Base-by-base conservation (phyloP, 768 basidiomycete genomes). In the Coprinopsis sp. region DNA sequence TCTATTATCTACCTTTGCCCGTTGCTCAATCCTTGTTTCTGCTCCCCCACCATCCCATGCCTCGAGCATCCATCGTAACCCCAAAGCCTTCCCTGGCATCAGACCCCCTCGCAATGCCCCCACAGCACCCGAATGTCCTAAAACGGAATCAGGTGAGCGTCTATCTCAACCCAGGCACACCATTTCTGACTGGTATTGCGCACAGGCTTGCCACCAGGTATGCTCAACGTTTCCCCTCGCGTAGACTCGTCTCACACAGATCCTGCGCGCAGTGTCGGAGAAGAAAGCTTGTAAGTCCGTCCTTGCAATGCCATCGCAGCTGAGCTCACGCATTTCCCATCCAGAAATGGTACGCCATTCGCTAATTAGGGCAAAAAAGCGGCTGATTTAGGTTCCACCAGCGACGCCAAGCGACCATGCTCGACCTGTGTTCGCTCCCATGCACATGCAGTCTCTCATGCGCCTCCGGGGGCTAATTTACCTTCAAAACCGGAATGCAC, bases 361-460 rank as follows among this genome's bases (percentile, higher is more conserved):
- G 25, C 13, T 40, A 24, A 23, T 14, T 37, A 33, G 22, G 14
- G 21, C 48, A n/a, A 13, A 47, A 24, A 13, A 27, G 43, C 25
- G 31, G 21, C 50, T 40, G 33, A 30, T 51, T 19, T 29, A 19
- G 34, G 33, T 28, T 18, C 34, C 24, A 29, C 30, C 50, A 88
- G 86, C 59, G 87, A 89, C 55, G 84, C 86, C 6, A 81, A 83
- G 58, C 68, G 81, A 33, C 87, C 87, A 4, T 88, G 87, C 57
- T 81, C 85, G 22, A 88, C 87, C 2, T 88, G 87, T 58, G 69
- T 81, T 48, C 78, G 86, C 25, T 87, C 85, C 18, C 84, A 87
- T 69, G 72, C 81, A 1, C 82, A 87, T 64, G 78, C 83, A 7
- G 58, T 77, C 43, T 71, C 76, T 11, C 84, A 84, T 64, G 76